phyloP scores from a whole-genome alignment of 2,329 filamentous ascomycete genomes.

The Ophidiomyces ophidiicola region DNA sequence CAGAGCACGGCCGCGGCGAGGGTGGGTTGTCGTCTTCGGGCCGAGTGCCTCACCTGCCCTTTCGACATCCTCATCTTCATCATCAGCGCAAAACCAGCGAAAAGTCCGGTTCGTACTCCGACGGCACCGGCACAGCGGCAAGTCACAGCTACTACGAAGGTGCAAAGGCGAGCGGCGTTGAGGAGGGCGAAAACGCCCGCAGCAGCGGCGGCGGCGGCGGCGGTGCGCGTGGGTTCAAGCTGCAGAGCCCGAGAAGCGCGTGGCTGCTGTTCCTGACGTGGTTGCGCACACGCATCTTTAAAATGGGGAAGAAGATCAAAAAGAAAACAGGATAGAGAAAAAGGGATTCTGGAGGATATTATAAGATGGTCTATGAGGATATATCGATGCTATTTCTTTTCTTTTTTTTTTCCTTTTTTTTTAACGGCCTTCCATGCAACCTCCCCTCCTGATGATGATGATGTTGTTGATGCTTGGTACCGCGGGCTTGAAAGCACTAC shows the following conservation, averaged over 20 bases:
- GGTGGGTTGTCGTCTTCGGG: no score
- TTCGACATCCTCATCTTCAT: conserved; percentile 11
- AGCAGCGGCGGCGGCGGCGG: background rate
- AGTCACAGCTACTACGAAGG: background rate
- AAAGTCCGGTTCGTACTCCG: conserved; percentile 2
- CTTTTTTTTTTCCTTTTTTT: conserved; percentile 19
- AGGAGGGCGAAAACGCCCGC: background rate
- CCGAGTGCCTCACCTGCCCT: background rate
- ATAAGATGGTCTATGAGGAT: no score
- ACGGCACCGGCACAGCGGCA: background rate
- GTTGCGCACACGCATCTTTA: conserved; percentile 44
- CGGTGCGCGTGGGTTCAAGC: conserved; percentile 14
- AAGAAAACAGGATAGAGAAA: no score
- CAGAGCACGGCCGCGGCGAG: background rate
- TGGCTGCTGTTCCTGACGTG: conserved; percentile 47
- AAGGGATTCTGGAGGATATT: no score
- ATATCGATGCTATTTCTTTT: no score
- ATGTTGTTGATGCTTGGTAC: conserved; percentile 6
- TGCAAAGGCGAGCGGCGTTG: background rate
- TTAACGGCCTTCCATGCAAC: conserved; percentile 11
- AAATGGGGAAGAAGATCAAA: conserved; percentile 32
- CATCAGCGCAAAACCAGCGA: conserved; percentile 7
- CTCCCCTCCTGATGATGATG: background rate
- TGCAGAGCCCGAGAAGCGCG: conserved; percentile 20
- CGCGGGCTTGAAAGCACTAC: no score